Evolutionary conservation across 176 grass and related monocot genomes (phyloP).

Genomic region (Oropetium thomaeum): DNA sequence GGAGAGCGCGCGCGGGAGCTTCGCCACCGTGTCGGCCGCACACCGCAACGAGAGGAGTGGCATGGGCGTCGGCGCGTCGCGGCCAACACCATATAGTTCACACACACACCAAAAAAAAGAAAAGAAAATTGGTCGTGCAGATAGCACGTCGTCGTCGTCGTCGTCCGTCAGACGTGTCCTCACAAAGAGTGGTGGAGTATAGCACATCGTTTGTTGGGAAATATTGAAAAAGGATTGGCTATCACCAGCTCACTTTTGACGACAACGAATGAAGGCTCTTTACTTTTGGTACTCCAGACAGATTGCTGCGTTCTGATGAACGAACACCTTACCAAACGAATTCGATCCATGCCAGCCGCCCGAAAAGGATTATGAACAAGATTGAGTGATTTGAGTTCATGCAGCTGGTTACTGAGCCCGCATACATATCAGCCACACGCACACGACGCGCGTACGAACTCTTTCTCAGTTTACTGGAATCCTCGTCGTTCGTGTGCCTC

Average conservation of each 20-base stretch:
- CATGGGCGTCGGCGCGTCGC: too few species aligned
- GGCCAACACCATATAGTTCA: too few species aligned
- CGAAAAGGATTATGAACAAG: too few species aligned
- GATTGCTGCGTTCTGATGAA: not conserved
- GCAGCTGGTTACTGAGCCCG: too few species aligned
- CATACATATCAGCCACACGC: too few species aligned
- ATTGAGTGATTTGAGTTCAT: too few species aligned
- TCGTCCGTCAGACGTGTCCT: not conserved
- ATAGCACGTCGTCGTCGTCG: not conserved
- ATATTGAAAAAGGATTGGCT: not conserved
- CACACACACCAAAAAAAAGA: too few species aligned
- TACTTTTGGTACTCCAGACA: not conserved
- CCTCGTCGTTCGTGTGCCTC: too few species aligned
- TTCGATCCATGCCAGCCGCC: not conserved
- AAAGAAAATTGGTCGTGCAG: not conserved
- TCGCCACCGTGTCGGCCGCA: conserved; percentile 21
- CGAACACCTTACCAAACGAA: not conserved
- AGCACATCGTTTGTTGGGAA: not conserved
- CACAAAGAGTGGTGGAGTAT: not conserved
- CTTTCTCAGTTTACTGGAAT: too few species aligned
- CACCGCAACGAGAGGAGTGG: not conserved
- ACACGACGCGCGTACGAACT: too few species aligned
- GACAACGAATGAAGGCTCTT: not conserved
- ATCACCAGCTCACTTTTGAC: conserved; percentile 4
- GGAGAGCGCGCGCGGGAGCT: conserved; percentile 36